Evolutionary conservation across 75 land plant species (phyloP), one percentile per base, ranked within the genome.

Genomic region (Selaginella moellendorffii): DNA sequence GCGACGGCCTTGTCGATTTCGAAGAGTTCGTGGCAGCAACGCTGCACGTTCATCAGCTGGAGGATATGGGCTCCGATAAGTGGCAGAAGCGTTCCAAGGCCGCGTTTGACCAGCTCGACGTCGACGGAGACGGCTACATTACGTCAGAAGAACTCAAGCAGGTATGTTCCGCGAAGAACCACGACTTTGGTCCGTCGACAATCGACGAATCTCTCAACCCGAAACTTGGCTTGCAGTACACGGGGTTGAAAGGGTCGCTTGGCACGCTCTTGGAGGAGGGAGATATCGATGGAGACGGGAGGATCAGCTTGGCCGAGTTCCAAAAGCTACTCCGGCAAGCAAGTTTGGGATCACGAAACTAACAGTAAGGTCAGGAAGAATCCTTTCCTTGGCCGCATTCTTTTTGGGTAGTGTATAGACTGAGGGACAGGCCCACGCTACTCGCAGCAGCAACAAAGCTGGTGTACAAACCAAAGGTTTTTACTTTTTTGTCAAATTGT

Each of bases 1-100:
- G 87, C 36, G 97, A 92, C 68, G 97, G 97, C 52, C 76, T 92
- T 30, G 96, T 92, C 23, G 97, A 92, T 59, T 92, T 92, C 66
- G 54, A 80, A 5, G 97, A 92, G 72, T 92, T 92, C 71, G 96
- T 92, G 54, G 87, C 96, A 36, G 97, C 97, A 5, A 74, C 97
- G 20, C 61, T 92, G 54, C 97, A 85, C 64, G 96, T 89, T 51
- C 86, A 83, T 77, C 97, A 92, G 67, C 56, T 92, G 66, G 96
- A 88, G 68, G 90, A 87, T 52, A 78, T 78, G 31, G 77, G 88
- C 61, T 74, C 80, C 31, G 74, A 76, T 8, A 92, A 81, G 63
- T 92, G 97, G 97, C 70, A 83, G 51, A 67, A 68, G 42, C 76
- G 82, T n/a, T 83, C 87, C 23, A 75, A 76, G 68, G 85, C 90